These are phyloP conservation scores for Exophiala viscosa DNA, from an alignment of 2,329 filamentous ascomycete species.

Conservation along the genomic window DNA sequence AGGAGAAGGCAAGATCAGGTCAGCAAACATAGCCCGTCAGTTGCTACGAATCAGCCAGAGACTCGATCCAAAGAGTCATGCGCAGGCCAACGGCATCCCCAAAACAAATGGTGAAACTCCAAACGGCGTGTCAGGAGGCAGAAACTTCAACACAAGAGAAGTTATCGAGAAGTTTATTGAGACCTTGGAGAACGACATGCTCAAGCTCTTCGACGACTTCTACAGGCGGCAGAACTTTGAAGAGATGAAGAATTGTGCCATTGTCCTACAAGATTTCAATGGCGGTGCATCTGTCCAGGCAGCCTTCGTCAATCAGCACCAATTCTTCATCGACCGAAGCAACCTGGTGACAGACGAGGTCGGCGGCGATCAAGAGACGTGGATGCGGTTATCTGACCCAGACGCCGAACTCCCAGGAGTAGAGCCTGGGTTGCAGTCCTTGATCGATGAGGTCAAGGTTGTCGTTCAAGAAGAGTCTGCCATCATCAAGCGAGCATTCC, in stretches of 20 bases:
- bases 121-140: constrained; percentile 41
- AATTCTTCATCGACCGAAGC: constrained; percentile 96
- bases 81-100: constrained; percentile 41
- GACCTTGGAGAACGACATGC: constrained; percentile 86
- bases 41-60: constrained; percentile 90
- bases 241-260: constrained; percentile 95
- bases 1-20: constrained; percentile 88
- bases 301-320: constrained; percentile 95
- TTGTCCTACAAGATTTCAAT: constrained; percentile 92
- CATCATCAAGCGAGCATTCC: constrained; percentile 94
- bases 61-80: constrained; percentile 74
- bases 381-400: constrained; percentile 91
- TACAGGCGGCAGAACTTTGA: constrained; percentile 94
- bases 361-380: constrained; percentile 58
- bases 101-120: constrained; percentile 46
- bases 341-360: constrained; percentile 88
- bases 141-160: constrained; percentile 68
- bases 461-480: constrained; percentile 96
- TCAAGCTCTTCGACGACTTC: constrained; percentile 96
- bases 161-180: constrained; percentile 96
- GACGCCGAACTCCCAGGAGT: constrained; percentile 88
- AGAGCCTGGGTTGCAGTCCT: constrained; percentile 84
- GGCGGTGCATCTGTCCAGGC: constrained; percentile 93
- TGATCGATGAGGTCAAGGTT: constrained; percentile 90
- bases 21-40: constrained; percentile 89